phyloP scores from a whole-genome alignment of 495 filamentous ascomycete genomes.

The Neurospora terricola region DNA sequence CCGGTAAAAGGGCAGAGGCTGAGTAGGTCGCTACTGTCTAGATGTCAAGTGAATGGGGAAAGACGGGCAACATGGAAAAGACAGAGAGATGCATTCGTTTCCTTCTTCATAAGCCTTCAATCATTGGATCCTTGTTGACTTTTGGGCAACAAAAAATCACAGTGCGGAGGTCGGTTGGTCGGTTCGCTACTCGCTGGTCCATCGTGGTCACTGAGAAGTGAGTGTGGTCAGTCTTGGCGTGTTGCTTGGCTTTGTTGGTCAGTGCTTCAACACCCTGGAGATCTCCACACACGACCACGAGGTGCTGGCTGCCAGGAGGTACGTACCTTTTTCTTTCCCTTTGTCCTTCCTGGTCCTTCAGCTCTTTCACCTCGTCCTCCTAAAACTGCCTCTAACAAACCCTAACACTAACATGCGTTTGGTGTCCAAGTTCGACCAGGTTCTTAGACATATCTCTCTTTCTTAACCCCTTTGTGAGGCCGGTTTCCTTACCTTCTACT shows the following conservation, averaged over 20 bases:
- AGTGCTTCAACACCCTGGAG: not conserved
- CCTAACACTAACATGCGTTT: not conserved
- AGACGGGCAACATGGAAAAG: not conserved
- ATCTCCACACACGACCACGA: not conserved
- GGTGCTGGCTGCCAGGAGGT: not conserved
- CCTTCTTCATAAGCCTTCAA: slow-evolving; percentile 16
- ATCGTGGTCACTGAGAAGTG: not conserved
- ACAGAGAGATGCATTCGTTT: slow-evolving; percentile 1
- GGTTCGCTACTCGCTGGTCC: too few species aligned
- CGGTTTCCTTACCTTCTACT: not conserved
- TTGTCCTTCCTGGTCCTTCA: not conserved
- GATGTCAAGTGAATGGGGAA: not conserved
- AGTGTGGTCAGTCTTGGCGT: not conserved
- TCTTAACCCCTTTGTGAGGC: not conserved
- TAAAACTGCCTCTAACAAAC: not conserved
- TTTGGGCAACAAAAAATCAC: slow-evolving; percentile 22
- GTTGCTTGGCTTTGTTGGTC: not conserved
- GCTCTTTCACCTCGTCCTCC: not conserved
- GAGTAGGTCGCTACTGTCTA: not conserved
- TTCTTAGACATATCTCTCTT: not conserved
- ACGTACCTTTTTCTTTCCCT: not conserved
- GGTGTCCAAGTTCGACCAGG: not conserved
- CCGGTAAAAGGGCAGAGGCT: not conserved
- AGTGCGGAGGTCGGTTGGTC: slow-evolving; percentile 3
- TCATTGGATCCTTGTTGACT: slow-evolving; percentile 32